Evolutionary conservation across 768 basidiomycete genomes (phyloP), one percentile per base, ranked within the genome.

Genomic region (Boletus vinaceobasis): DNA sequence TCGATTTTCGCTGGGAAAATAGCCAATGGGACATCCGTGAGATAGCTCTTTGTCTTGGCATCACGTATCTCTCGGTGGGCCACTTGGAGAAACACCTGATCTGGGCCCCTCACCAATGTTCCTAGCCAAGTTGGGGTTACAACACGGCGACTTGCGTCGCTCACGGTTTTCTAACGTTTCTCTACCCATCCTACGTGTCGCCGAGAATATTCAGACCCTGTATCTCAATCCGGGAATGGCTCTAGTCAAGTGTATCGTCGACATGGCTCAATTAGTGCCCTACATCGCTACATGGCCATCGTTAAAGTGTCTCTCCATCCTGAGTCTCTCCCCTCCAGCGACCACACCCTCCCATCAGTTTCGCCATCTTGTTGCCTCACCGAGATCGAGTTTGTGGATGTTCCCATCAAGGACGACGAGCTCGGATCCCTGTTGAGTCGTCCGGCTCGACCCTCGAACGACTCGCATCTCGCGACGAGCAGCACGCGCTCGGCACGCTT

Each of bases 321-420:
- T 10, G n/a, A 4, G 15, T 15, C 23, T 49, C 26, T 21, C 29
- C 33, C 49, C 26, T 15, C 51, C 23, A 19, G n/a, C n/a, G n/a
- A 13, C 7, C 42, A 19, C 13, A 3, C 31, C 26, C 14, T 48
- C 23, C 42, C 35, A 29, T 36, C 31, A 8, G 33, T 11, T 10
- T 7, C 38, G 4, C 47, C 23, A 1, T 10, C 58, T n/a, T n/a
- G n/a, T n/a, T n/a, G n/a, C n/a, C n/a, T 57, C 29, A 50, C 55
- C 2, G n/a, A 38, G 26, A 19, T 60, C 32, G 19, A 11, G 7
- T 5, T 43, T n/a, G 0, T 2, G 2, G 3, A 43, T 27, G 15
- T 47, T 21, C 27, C 43, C 2, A 26, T 60, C 40, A 23, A n/a
- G 31, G 59, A 60, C 37, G 59, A 60, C 13, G 60, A 61, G 21